These are phyloP conservation scores for Naganishia liquefaciens DNA, from an alignment of 1,284 basidiomycete genomes.

Conservation along the genomic window DNA sequence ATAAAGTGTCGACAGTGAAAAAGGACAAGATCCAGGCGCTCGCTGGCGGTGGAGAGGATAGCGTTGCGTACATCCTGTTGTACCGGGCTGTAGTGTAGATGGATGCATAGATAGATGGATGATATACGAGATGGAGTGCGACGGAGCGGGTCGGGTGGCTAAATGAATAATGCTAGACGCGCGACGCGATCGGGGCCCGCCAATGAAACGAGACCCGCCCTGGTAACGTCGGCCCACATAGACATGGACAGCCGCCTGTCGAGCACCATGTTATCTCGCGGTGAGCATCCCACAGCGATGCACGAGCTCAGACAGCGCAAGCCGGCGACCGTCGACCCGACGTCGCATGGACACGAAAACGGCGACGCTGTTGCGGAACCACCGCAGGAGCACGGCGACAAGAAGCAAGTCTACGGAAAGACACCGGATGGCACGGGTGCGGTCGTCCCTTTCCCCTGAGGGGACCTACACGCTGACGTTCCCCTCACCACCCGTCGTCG, in stretches of 20 bases:
- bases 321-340: not conserved
- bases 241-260: too few relatives aligned
- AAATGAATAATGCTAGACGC: too few relatives aligned
- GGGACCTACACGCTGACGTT: not conserved
- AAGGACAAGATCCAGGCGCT: slow-evolving; percentile 77
- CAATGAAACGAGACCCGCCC: too few relatives aligned
- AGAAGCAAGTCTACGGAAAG: slow-evolving; percentile 65
- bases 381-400: not conserved
- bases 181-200: too few relatives aligned
- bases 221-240: too few relatives aligned
- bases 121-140: not conserved
- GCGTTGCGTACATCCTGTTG: slow-evolving; percentile 79
- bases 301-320: slow-evolving; percentile 16
- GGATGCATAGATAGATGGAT: not conserved
- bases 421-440: slow-evolving; percentile 77
- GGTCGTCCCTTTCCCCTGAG: slow-evolving; percentile 36
- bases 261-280: too few relatives aligned
- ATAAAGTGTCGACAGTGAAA: slow-evolving; percentile 69
- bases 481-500: slow-evolving; percentile 24
- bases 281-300: too few relatives aligned
- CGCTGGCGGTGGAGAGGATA: slow-evolving; percentile 81
- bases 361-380: not conserved
- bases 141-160: slow-evolving; percentile 1
- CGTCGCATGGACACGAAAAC: not conserved
- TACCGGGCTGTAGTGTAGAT: slow-evolving; percentile 59